A percentile compares a stretch with the other conserved stretches of the same genome.
Conservation (phyloP, 2,329 filamentous ascomycete species). For the Cercospora zeae-maydis region DNA sequence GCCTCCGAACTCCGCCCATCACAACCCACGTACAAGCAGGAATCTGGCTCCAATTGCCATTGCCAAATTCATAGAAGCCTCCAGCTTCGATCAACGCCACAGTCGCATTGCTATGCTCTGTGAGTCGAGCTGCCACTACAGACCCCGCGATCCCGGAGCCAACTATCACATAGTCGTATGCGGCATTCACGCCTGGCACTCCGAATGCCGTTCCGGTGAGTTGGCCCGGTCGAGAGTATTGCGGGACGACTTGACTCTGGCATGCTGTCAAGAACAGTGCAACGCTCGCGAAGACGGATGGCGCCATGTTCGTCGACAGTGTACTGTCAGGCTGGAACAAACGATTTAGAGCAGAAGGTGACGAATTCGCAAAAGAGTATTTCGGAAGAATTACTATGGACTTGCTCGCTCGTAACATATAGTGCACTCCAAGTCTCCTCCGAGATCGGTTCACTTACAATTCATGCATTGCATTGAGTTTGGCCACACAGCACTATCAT, state of each 20-base stretch:
- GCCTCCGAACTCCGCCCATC: background rate
- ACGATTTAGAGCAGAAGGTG: background rate
- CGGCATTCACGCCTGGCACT: background rate
- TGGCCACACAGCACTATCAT: background rate
- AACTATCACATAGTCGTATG: background rate
- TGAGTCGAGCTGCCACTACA: constrained; percentile 27
- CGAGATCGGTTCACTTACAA: background rate
- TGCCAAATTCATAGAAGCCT: constrained; percentile 32
- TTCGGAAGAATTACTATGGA: too few relatives aligned
- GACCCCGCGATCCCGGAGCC: constrained; percentile 25
- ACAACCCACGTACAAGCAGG: constrained; percentile 23
- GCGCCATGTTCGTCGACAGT: background rate
- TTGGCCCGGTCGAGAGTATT: background rate
- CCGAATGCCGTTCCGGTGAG: background rate
- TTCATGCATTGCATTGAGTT: background rate
- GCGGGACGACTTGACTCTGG: background rate
- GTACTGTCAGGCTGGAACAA: background rate
- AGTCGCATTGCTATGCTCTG: constrained; percentile 23
- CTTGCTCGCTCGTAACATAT: too few relatives aligned
- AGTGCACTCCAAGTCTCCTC: background rate
- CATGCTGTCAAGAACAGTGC: background rate
- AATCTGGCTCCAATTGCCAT: constrained; percentile 32
- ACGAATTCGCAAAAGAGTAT: background rate
- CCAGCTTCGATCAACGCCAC: constrained; percentile 35
- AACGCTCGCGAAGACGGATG: background rate